phyloP scores from a whole-genome alignment of 2,329 filamentous ascomycete species.

The Ceratocystis albifundus region DNA sequence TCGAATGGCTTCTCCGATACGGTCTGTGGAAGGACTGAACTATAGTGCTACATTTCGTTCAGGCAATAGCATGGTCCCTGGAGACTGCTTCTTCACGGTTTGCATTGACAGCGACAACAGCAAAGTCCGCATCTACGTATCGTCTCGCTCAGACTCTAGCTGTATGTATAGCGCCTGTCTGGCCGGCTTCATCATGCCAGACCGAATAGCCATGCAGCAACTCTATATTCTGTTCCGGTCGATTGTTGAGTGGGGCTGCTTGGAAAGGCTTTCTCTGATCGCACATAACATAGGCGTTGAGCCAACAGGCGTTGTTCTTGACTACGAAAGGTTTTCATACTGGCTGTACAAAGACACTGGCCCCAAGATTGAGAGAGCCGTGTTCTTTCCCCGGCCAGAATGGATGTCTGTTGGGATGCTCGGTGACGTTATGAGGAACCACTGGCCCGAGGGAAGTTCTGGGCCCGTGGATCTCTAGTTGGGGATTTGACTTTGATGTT shows the following conservation, averaged over 20 bases:
- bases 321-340: constrained; percentile 9
- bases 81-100: constrained; percentile 17
- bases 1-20: neutral
- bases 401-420: constrained; percentile 10
- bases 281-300: neutral
- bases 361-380: neutral
- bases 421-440: constrained; percentile 3
- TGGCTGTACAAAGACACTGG: constrained; percentile 2
- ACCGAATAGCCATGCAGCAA: constrained; percentile 7
- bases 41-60: neutral
- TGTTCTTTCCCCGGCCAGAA: constrained; percentile 13
- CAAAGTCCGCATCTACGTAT: constrained; percentile 12
- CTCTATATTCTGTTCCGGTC: constrained; percentile 13
- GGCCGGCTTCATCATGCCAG: neutral
- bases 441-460: constrained; percentile 2
- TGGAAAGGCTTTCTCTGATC: constrained; percentile 4
- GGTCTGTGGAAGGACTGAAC: constrained; percentile 5
- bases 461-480: neutral
- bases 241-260: constrained; percentile 16
- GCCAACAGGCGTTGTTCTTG: neutral
- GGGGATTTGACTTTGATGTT: neutral
- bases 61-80: neutral
- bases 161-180: constrained; percentile 11
- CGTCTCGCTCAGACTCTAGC: neutral
- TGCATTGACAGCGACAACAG: constrained; percentile 12